Evolutionary conservation across 768 basidiomycete genomes (phyloP).

Genomic region (Phaffia tasmanica): DNA sequence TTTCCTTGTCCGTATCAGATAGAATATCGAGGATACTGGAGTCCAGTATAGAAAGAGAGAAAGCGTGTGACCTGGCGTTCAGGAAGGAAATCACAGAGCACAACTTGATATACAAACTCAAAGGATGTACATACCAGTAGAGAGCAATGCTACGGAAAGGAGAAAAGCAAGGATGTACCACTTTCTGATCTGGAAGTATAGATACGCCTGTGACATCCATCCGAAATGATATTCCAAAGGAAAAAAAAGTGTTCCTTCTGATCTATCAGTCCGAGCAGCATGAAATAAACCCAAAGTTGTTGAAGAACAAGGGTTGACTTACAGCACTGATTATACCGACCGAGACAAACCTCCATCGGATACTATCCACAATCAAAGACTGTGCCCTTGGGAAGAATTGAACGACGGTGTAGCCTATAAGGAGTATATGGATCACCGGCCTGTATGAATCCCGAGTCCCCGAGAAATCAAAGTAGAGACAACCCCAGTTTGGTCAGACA

Average conservation of each 20-base stretch:
- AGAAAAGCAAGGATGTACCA: slow-evolving; percentile 26
- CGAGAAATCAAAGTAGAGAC: slow-evolving; percentile 17
- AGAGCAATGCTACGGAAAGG: slow-evolving; percentile 15
- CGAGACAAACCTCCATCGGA: slow-evolving; percentile 84
- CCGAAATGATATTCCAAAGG: neutral
- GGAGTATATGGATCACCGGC: slow-evolving; percentile 78
- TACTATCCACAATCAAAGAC: slow-evolving; percentile 61
- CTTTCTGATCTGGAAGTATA: slow-evolving; percentile 19
- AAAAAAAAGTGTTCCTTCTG: neutral
- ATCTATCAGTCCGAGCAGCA: no score
- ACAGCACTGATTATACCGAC: slow-evolving; percentile 76
- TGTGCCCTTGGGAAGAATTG: slow-evolving; percentile 32
- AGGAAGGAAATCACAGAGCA: neutral
- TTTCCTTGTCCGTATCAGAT: slow-evolving; percentile 11
- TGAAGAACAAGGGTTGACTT: slow-evolving; percentile 36
- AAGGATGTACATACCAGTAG: slow-evolving; percentile 1
- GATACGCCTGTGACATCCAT: slow-evolving; percentile 12
- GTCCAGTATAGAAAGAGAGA: neutral
- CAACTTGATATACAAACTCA: neutral
- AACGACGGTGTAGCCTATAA: slow-evolving; percentile 72
- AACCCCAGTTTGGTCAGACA: neutral
- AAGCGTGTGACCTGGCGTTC: neutral
- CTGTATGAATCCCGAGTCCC: slow-evolving; percentile 37
- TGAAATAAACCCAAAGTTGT: neutral
- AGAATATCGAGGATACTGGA: slow-evolving; percentile 20